Conservation (phyloP, 345 rosid species). For the Xanthoceras sorbifolium region DNA sequence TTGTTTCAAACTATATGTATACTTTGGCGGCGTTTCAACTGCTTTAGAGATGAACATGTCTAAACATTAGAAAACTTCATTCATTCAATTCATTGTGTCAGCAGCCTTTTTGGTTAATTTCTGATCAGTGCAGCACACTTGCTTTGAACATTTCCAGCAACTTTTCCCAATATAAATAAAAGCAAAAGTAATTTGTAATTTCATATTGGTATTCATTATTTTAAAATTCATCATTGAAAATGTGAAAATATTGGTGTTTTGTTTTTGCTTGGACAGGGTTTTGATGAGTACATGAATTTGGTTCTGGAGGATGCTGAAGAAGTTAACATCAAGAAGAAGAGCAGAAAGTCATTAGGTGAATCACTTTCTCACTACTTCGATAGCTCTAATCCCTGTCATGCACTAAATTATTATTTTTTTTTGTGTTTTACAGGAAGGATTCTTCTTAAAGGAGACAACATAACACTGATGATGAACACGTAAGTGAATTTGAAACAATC, state of each 20-base stretch:
- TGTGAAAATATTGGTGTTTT: neutral
- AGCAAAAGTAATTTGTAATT: neutral
- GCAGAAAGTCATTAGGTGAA: conserved; percentile 76
- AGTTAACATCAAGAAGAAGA: conserved; percentile 84
- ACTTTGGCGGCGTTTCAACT: conserved; percentile 8
- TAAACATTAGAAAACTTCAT: neutral
- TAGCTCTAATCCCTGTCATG: neutral
- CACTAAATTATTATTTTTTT: conserved; percentile 6
- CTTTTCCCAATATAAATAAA: neutral
- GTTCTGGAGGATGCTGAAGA: conserved; percentile 98
- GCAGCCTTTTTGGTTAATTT: neutral
- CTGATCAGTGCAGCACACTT: conserved; percentile 1
- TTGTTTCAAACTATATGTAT: neutral
- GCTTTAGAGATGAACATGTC: conserved; percentile 18
- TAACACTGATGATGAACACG: conserved; percentile 92
- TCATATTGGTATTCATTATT: neutral
- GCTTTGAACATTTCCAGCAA: neutral
- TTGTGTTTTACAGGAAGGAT: conserved; percentile 69
- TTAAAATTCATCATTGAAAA: neutral
- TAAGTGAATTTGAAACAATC: conserved; percentile 33
- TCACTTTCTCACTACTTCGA: neutral
- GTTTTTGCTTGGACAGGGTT: conserved; percentile 56
- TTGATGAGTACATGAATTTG: conserved; percentile 97
- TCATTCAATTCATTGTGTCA: neutral
- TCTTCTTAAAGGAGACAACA: conserved; percentile 89